Percentiles rank a stretch among this genome's conserved stretches.
phyloP scores from a whole-genome alignment of 352 stramenopile genomes.

The Globisporangium uncinulatum region DNA sequence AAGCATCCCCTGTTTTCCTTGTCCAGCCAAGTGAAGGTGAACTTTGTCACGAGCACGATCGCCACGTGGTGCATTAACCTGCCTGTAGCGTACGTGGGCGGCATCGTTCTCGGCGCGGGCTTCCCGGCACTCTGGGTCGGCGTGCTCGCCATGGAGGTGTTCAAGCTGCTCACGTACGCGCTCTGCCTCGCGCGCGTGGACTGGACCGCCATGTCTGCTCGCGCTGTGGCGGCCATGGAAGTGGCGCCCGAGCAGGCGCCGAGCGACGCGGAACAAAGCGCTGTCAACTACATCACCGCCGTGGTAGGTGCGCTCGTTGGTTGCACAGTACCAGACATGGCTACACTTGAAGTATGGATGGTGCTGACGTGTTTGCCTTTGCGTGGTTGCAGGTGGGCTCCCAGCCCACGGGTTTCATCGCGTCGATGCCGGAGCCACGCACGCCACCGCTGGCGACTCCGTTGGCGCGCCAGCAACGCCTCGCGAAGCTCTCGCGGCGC shows the following conservation, averaged over 20 bases:
- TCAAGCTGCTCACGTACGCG: slow-evolving; percentile 54
- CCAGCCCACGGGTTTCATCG: slow-evolving; percentile 46
- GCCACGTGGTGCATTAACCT: slow-evolving; percentile 68
- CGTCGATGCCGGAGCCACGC: slow-evolving; percentile 29
- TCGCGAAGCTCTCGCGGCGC: slow-evolving; percentile 19
- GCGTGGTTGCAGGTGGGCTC: slow-evolving; percentile 24
- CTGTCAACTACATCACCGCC: slow-evolving; percentile 57
- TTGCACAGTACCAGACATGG: neutral
- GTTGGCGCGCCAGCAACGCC: slow-evolving; percentile 25
- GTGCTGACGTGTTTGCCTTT: neutral
- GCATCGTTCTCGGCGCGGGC: slow-evolving; percentile 43
- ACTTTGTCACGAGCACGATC: slow-evolving; percentile 54
- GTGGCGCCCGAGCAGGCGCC: slow-evolving; percentile 14
- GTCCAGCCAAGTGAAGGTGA: slow-evolving; percentile 38
- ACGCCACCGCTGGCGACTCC: slow-evolving; percentile 41
- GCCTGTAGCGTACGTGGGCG: slow-evolving; percentile 48
- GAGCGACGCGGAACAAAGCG: slow-evolving; percentile 37
- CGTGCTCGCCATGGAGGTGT: slow-evolving; percentile 57
- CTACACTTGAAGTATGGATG: neutral
- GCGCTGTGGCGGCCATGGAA: slow-evolving; percentile 45
- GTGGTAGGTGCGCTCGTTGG: slow-evolving; percentile 12
- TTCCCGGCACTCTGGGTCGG: slow-evolving; percentile 64
- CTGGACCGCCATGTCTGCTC: slow-evolving; percentile 42
- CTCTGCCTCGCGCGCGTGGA: slow-evolving; percentile 34
- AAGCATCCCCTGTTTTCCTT: too few species aligned